phyloP scores from a whole-genome alignment of 108 stramenopile species.

The Epithemia pelagica region DNA sequence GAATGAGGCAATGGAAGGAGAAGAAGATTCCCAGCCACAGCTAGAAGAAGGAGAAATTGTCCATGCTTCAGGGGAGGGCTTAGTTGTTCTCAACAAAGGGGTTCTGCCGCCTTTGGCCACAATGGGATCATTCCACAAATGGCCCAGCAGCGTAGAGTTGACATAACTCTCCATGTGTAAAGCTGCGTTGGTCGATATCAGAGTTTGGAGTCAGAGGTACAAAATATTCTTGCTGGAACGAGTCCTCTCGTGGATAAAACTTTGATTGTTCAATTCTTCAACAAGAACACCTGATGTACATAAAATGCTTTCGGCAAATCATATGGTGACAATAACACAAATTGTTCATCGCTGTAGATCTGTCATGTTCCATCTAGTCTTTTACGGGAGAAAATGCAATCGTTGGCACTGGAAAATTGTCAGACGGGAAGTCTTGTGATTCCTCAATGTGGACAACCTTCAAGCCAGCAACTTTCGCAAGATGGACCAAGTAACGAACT shows the following conservation, averaged over 20 bases:
- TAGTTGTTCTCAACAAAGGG: constrained; percentile 58
- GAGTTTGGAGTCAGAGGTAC: no score
- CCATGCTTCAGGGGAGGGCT: constrained; percentile 54
- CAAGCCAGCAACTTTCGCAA: constrained; percentile 72
- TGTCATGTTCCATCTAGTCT: no score
- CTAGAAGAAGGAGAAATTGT: constrained; percentile 17
- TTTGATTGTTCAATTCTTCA: no score
- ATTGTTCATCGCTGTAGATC: no score
- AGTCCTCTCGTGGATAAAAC: no score
- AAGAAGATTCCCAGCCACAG: background rate
- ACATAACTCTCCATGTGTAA: background rate
- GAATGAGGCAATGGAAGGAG: background rate
- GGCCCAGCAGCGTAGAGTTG: background rate
- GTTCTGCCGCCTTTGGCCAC: constrained; percentile 15
- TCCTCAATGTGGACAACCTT: constrained; percentile 38
- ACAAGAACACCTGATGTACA: no score
- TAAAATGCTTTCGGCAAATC: no score
- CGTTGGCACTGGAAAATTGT: constrained; percentile 73
- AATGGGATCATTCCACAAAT: background rate
- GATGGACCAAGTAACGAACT: constrained; percentile 54
- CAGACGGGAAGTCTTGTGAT: constrained; percentile 77
- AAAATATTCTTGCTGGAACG: no score
- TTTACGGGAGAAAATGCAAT: background rate
- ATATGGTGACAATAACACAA: no score
- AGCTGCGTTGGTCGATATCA: no score